Conservation (phyloP, 2,329 filamentous ascomycete genomes). For the Colletotrichum sublineola region DNA sequence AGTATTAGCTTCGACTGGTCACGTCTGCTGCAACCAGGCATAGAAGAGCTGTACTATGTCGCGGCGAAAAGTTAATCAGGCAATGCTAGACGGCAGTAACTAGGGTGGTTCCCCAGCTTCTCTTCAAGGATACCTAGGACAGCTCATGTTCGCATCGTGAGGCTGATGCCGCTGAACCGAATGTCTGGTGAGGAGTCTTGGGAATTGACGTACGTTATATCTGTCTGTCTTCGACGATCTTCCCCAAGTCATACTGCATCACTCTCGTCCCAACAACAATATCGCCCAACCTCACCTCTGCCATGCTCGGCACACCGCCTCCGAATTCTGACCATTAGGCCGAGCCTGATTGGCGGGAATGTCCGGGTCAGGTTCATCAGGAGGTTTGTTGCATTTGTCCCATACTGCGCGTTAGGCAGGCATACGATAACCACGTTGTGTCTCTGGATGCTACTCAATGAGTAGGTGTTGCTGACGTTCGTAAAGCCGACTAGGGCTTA, state of each 20-base stretch:
- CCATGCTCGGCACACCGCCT: constrained; percentile 44
- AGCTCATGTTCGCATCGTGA: constrained; percentile 34
- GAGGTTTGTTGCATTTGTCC: constrained; percentile 17
- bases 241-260: constrained; percentile 44
- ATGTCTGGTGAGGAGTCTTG: background rate
- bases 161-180: constrained; percentile 31
- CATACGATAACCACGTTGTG: constrained; percentile 30
- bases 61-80: constrained; percentile 17
- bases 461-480: constrained; percentile 26
- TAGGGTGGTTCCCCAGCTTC: background rate
- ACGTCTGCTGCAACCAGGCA: background rate
- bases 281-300: constrained; percentile 43
- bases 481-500: background rate
- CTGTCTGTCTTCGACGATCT: constrained; percentile 20
- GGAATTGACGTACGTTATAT: constrained; percentile 36
- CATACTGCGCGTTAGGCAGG: constrained; percentile 15
- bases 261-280: constrained; percentile 43
- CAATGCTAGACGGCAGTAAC: background rate
- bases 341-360: constrained; percentile 30
- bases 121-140: background rate
- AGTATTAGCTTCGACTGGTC: constrained; percentile 11
- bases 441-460: background rate
- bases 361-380: constrained; percentile 38
- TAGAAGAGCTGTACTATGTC: background rate
- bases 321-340: constrained; percentile 49